A percentile compares a stretch with the other conserved stretches of the same genome.
These are phyloP conservation scores for Tylopilus felleus DNA, from an alignment of 768 basidiomycete species.

Conservation along the genomic window DNA sequence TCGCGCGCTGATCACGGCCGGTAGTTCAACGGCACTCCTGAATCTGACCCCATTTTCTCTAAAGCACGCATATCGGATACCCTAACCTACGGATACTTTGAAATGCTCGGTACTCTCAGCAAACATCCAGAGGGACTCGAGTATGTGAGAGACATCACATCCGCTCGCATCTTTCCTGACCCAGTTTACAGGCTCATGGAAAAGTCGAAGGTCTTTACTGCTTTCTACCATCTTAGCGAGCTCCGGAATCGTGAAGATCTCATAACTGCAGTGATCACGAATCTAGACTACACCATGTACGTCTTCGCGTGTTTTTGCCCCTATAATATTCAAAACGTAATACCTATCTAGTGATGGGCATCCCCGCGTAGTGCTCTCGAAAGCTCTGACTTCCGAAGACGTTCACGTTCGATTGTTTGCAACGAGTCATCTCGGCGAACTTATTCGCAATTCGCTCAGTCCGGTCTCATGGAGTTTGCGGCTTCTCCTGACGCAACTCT, in stretches of 20 bases:
- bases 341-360: conserved; percentile 77
- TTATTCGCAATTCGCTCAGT: conserved; percentile 61
- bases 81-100: conserved; percentile 88
- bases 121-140: conserved; percentile 86
- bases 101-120: conserved; percentile 91
- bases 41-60: conserved; percentile 81
- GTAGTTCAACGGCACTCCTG: conserved; percentile 70
- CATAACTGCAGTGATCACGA: conserved; percentile 86
- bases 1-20: background rate
- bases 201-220: conserved; percentile 89
- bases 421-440: conserved; percentile 78
- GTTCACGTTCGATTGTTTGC: conserved; percentile 87
- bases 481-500: conserved; percentile 90
- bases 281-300: conserved; percentile 86
- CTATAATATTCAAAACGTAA: conserved; percentile 1
- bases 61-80: conserved; percentile 78
- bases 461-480: conserved; percentile 87
- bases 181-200: conserved; percentile 65
- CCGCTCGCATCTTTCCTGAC: conserved; percentile 4
- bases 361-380: conserved; percentile 87
- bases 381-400: conserved; percentile 91
- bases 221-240: conserved; percentile 94
- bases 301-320: conserved; percentile 26
- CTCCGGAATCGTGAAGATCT: conserved; percentile 88
- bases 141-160: conserved; percentile 43